phyloP scores from a whole-genome alignment of 2,329 filamentous ascomycete species.

The Ophiostoma australiae region DNA sequence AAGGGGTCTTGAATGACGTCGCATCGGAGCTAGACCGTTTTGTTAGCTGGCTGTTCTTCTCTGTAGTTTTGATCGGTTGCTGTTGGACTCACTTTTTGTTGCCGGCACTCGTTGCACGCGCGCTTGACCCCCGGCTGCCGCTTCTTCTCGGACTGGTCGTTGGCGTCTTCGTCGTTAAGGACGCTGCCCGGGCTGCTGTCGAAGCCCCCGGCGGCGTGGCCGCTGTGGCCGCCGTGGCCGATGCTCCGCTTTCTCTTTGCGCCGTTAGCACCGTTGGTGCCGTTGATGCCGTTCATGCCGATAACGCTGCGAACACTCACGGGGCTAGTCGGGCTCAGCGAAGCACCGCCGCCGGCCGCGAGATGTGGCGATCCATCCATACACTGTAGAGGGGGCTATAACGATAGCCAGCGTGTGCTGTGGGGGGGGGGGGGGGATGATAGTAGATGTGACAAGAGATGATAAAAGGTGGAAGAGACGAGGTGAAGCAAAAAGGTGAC shows the following conservation, averaged over 20 bases:
- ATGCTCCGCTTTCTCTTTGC: conserved; percentile 58
- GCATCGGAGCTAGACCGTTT: conserved; percentile 60
- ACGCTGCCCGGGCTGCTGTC: conserved; percentile 60
- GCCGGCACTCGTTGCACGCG: conserved; percentile 78
- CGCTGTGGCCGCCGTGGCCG: conserved; percentile 28
- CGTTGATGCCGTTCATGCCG: background rate
- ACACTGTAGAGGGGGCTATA: conserved; percentile 15
- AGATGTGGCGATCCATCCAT: conserved; percentile 38
- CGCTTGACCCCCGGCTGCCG: conserved; percentile 67
- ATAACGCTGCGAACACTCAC: conserved; percentile 44
- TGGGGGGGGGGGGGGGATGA: background rate
- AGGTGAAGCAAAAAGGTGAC: background rate
- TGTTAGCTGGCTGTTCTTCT: background rate
- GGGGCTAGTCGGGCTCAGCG: conserved; percentile 51
- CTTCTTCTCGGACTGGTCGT: conserved; percentile 54
- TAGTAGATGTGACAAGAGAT: background rate
- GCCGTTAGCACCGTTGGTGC: conserved; percentile 39
- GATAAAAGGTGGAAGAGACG: background rate
- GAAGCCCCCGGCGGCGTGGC: conserved; percentile 33
- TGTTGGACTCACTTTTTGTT: conserved; percentile 66
- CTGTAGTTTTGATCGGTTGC: background rate
- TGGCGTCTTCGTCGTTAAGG: conserved; percentile 54
- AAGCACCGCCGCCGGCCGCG: conserved; percentile 33
- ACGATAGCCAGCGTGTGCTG: conserved; percentile 10
- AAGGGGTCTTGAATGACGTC: conserved; percentile 80